Evolutionary conservation across 1,284 basidiomycete species (phyloP).

Genomic region (Rhodotorula sp.): DNA sequence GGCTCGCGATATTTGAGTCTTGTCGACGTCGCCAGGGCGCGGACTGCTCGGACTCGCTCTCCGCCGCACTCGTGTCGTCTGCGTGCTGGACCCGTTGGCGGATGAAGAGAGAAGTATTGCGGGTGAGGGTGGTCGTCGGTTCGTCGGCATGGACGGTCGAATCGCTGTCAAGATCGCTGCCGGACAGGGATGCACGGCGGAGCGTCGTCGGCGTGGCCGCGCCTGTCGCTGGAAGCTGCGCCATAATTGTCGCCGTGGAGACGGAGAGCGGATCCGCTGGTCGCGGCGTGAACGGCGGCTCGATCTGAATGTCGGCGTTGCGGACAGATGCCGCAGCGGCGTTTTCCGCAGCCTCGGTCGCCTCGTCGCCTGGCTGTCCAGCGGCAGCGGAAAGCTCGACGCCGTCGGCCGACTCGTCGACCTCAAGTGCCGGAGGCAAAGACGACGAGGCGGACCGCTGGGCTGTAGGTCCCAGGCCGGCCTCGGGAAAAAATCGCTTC

Average conservation of each 20-base stretch:
- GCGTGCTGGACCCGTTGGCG: not conserved
- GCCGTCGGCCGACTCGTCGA: slow-evolving; percentile 36
- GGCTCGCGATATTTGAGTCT: slow-evolving; percentile 8
- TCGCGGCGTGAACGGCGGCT: not conserved
- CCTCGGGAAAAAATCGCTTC: slow-evolving; percentile 56
- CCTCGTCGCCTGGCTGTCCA: not conserved
- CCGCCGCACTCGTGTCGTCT: slow-evolving; percentile 47
- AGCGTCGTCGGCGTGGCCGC: not conserved
- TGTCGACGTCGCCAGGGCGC: not conserved
- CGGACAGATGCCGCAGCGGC: not conserved
- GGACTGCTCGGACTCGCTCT: slow-evolving; percentile 45
- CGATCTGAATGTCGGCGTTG: not conserved
- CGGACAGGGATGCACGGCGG: not conserved
- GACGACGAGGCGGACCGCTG: slow-evolving; percentile 32
- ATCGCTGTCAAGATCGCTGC: slow-evolving; percentile 62
- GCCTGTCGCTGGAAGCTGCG: not conserved
- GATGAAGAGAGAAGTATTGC: slow-evolving; percentile 24
- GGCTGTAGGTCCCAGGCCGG: slow-evolving; percentile 45
- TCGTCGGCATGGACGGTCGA: slow-evolving; percentile 77
- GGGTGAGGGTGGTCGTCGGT: not conserved
- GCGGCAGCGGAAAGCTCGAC: not conserved
- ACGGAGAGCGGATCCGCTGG: not conserved
- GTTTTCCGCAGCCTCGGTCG: not conserved
- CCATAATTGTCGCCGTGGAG: not conserved
- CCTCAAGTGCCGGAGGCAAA: slow-evolving; percentile 45